These are phyloP conservation scores for Curvularia spicifera DNA, from an alignment of 2,329 filamentous ascomycete genomes.

Conservation along the genomic window DNA sequence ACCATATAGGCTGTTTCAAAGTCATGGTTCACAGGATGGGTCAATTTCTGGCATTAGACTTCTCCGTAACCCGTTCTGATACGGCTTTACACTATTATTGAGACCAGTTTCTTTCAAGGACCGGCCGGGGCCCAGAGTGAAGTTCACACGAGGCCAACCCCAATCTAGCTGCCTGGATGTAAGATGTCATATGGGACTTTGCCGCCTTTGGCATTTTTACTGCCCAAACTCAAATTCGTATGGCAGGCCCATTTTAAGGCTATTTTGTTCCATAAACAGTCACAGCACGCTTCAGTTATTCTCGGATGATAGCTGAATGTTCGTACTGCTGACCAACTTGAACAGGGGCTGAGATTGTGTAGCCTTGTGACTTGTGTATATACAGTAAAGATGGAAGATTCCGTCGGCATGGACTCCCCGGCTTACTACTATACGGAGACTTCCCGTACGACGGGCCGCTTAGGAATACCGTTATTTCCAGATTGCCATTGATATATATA, in stretches of 20 bases:
- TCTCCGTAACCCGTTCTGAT: neutral
- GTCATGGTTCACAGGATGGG: neutral
- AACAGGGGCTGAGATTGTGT: neutral
- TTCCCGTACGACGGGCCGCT: conserved; percentile 3
- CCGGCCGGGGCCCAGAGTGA: neutral
- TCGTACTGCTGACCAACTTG: neutral
- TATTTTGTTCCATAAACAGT: neutral
- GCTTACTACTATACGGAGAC: neutral
- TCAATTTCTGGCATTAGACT: neutral
- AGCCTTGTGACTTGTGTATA: neutral
- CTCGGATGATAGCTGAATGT: neutral
- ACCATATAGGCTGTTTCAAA: neutral
- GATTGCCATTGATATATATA: conserved; percentile 10
- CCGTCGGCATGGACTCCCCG: neutral
- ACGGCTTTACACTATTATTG: neutral
- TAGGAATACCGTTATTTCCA: conserved; percentile 10
- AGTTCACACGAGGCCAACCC: neutral
- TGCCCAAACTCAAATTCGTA: neutral
- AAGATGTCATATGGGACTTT: conserved; percentile 1
- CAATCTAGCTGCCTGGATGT: neutral
- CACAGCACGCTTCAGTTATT: neutral
- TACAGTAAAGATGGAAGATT: neutral
- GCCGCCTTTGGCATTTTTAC: neutral
- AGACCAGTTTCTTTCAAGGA: neutral
- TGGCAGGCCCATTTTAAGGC: neutral